A percentile compares a stretch with the other conserved stretches of the same genome.
Evolutionary conservation across 169 alveolate genomes (phyloP).

Genomic region (Plasmodium chabaudi): DNA sequence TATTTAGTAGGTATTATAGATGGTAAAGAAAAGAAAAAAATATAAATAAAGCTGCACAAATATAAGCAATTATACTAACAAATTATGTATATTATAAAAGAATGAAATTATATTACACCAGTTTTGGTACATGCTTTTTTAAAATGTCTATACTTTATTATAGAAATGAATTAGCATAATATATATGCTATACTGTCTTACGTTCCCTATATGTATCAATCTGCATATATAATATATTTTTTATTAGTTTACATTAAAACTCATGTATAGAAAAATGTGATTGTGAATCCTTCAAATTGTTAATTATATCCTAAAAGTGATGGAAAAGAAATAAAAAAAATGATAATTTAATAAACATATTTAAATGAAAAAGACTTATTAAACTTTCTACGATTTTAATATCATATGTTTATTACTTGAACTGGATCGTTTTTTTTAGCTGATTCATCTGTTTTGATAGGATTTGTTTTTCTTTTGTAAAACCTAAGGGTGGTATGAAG

Average conservation of each 20-base stretch:
- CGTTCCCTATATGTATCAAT: neutral
- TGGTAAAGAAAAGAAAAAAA: too few relatives aligned
- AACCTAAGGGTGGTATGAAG: too few relatives aligned
- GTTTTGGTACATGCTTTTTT: too few relatives aligned
- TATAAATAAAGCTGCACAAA: too few relatives aligned
- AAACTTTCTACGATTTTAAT: neutral
- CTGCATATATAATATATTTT: neutral
- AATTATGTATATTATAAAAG: too few relatives aligned
- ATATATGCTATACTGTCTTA: too few relatives aligned
- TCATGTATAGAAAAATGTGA: conserved; percentile 62
- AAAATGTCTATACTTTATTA: too few relatives aligned
- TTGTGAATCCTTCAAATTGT: conserved; percentile 33
- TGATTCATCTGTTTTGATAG: conserved; percentile 1
- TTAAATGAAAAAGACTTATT: neutral
- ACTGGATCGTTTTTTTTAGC: conserved; percentile 39
- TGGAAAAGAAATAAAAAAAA: conserved; percentile 9
- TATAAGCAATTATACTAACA: too few relatives aligned
- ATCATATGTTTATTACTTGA: conserved; percentile 11
- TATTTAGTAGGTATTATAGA: too few relatives aligned
- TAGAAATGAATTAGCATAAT: too few relatives aligned
- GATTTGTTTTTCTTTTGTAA: conserved; percentile 36
- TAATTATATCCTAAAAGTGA: conserved; percentile 34
- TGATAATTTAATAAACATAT: neutral
- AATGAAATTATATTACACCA: too few relatives aligned
- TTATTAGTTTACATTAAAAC: conserved; percentile 12